These are phyloP conservation scores for Chenopodium album DNA, from an alignment of 148 eudicot genomes.

Conservation along the genomic window DNA sequence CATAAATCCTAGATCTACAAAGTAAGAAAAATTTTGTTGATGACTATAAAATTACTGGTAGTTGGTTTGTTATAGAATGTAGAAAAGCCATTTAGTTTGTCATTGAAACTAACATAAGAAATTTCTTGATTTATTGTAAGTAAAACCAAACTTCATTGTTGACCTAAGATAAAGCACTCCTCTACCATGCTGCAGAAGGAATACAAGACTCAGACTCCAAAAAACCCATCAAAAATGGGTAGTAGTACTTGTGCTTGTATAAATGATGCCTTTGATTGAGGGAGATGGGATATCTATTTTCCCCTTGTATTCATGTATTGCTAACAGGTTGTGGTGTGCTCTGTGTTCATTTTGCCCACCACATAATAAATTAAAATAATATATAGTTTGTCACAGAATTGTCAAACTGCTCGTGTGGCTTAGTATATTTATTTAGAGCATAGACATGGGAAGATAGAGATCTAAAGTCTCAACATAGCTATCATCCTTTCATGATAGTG, in stretches of 20 bases:
- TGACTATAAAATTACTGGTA: not conserved
- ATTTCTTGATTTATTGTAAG: not conserved
- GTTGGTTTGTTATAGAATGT: not conserved
- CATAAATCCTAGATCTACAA: not conserved
- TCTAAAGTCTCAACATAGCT: not conserved
- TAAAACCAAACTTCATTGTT: not conserved
- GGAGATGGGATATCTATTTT: not conserved
- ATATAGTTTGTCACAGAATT: too few relatives aligned
- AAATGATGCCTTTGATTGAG: not conserved
- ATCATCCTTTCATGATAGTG: not conserved
- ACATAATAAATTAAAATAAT: too few relatives aligned
- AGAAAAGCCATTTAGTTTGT: too few relatives aligned
- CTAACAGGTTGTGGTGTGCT: not conserved
- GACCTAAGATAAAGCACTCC: not conserved
- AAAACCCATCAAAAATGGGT: not conserved
- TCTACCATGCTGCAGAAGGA: not conserved
- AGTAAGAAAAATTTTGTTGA: not conserved
- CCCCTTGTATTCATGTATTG: not conserved
- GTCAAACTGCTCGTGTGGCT: too few relatives aligned
- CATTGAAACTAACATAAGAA: not conserved
- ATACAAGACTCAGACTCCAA: not conserved
- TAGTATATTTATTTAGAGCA: too few relatives aligned
- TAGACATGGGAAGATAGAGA: not conserved
- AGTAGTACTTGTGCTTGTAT: not conserved
- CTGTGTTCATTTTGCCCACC: not conserved